Conservation (phyloP, 2,329 filamentous ascomycete species). For the Trichoderma atrobrunneum region DNA sequence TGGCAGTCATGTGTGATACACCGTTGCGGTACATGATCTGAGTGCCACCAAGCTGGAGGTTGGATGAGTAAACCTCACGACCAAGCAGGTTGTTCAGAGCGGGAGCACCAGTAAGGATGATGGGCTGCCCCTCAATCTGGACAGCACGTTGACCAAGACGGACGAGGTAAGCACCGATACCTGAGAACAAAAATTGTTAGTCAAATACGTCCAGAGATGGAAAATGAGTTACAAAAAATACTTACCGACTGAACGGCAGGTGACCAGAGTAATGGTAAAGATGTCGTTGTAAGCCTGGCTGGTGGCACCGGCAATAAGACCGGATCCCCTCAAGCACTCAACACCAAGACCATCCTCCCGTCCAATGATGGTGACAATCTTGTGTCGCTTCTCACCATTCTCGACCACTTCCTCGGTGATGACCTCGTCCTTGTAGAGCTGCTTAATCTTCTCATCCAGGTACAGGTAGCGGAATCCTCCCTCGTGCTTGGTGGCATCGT, state of each 20-base stretch:
- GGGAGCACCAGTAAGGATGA: slow-evolving; percentile 95
- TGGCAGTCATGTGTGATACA: slow-evolving; percentile 98
- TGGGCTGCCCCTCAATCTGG: slow-evolving; percentile 97
- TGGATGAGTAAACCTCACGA: slow-evolving; percentile 97
- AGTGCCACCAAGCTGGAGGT: slow-evolving; percentile 98
- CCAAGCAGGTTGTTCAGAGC: slow-evolving; percentile 98
- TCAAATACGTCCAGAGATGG: not conserved
- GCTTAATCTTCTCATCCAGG: slow-evolving; percentile 80
- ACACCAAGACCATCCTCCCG: slow-evolving; percentile 95
- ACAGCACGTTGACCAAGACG: slow-evolving; percentile 97
- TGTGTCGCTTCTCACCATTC: slow-evolving; percentile 85
- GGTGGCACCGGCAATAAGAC: slow-evolving; percentile 96
- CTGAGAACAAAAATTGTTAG: slow-evolving; percentile 42
- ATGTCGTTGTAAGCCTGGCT: slow-evolving; percentile 98
- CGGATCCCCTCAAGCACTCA: slow-evolving; percentile 93
- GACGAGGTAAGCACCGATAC: slow-evolving; percentile 97
- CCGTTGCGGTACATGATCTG: slow-evolving; percentile 99
- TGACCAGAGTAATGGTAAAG: slow-evolving; percentile 96
- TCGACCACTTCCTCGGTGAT: slow-evolving; percentile 84
- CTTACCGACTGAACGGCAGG: slow-evolving; percentile 91
- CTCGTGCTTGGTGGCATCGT: slow-evolving; percentile 75
- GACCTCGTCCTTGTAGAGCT: slow-evolving; percentile 71
- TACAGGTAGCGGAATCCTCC: slow-evolving; percentile 97
- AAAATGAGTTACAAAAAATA: slow-evolving; percentile 24
- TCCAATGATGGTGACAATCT: slow-evolving; percentile 91